Base-by-base conservation (phyloP, 192 early-diverging fungal genomes). In the Umbelopsis vinacea region DNA sequence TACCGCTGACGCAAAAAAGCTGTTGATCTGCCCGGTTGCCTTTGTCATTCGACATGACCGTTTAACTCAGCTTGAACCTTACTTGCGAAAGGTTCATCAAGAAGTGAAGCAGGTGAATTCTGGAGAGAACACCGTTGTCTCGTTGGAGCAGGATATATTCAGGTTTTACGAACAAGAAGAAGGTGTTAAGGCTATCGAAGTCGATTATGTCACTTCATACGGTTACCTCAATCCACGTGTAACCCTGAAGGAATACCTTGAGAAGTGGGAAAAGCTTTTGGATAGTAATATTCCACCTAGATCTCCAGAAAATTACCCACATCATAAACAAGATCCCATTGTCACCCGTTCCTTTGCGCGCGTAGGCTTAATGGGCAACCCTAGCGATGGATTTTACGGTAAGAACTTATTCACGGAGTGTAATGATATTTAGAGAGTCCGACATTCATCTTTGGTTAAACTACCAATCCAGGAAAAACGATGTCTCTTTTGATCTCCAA, bases 331-430 rank as follows among this genome's bases (percentile, higher is more conserved):
- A 7, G 19, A 37, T 1, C 78, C 79, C 6, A 80, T 87, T 38
- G 48, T 68, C 29, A 71, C 72, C 5, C 52, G 67, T 22, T 76
- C 81, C 19, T 73, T 87, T 79, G 89, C 89, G 6, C 80, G 89
- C 10, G 78, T 90, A 22, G 89, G 89, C 3, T 71, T 91, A 10
- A 81, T 91, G 73, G 89, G 89, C 6, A 91, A 91, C 60, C 89
- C 89, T 0, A 83, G 76, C 67, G 89, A 91, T 77, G 89, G 89
- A 5, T 91, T 87, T 69, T 85, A 79, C 66, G 89, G 89, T 67
- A 71, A 66, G 35, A 12, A 66, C 15, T 40, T 43, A 43, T 4
- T 11, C 6, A 43, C 40, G 8, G 40, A 7, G 2, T 12, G 11
- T 0, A 12, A 43, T 19, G 46, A 43, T 24, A 14, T 60, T 23